Evolutionary conservation across 352 stramenopile genomes (phyloP).

Genomic region (Phytophthora colocasiae): DNA sequence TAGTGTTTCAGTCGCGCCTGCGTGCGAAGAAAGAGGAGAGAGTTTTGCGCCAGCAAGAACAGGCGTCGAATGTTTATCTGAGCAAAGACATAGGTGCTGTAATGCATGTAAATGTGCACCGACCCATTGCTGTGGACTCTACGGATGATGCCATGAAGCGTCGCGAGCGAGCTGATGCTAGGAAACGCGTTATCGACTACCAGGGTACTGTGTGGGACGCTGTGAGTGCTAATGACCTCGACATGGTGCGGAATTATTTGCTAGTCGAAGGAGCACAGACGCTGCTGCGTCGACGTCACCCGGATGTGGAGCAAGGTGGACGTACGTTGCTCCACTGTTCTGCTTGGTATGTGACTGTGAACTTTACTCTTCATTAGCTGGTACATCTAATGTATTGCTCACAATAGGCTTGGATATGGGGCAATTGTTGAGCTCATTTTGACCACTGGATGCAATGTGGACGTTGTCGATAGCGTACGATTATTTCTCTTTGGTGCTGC

Average conservation of each 20-base stretch:
- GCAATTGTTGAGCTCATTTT: constrained; percentile 51
- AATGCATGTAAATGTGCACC: constrained; percentile 6
- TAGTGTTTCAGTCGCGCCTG: constrained; percentile 56
- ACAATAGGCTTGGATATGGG: constrained; percentile 42
- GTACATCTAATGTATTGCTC: not conserved
- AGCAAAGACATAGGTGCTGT: constrained; percentile 8
- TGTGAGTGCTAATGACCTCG: constrained; percentile 47
- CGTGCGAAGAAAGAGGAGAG: constrained; percentile 72
- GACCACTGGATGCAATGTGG: constrained; percentile 48
- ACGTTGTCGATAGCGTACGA: constrained; percentile 63
- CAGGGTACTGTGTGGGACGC: constrained; percentile 65
- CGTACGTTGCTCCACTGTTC: constrained; percentile 72
- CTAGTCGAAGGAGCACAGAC: constrained; percentile 60
- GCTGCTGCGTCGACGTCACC: constrained; percentile 52
- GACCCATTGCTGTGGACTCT: constrained; percentile 9
- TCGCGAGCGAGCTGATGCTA: constrained; percentile 59
- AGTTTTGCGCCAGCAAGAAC: constrained; percentile 28
- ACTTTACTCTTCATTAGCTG: not conserved
- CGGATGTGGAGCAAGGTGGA: constrained; percentile 53
- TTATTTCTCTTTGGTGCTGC: not conserved
- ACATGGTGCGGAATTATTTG: constrained; percentile 69
- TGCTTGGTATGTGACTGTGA: constrained; percentile 47
- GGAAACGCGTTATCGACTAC: constrained; percentile 65
- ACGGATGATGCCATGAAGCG: constrained; percentile 40
- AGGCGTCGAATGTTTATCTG: not conserved